These are phyloP conservation scores for Erigeron canadensis DNA, from an alignment of 129 eudicot species.

Conservation along the genomic window DNA sequence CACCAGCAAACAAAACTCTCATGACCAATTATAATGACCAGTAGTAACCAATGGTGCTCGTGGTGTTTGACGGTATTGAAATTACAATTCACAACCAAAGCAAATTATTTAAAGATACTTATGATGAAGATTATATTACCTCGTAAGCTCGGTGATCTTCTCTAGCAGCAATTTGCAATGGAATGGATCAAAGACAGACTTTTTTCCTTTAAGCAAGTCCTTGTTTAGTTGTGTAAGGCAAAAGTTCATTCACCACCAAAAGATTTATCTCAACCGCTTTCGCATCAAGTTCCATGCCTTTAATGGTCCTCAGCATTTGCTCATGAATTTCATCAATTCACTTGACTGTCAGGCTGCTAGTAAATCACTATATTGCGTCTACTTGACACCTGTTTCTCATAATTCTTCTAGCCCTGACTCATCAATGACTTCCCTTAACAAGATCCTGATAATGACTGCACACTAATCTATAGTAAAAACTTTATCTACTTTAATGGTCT, in stretches of 20 bases:
- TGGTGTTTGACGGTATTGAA: background rate
- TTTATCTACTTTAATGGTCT: no score
- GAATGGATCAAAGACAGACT: conserved; percentile 60
- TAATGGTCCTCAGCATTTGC: conserved; percentile 59
- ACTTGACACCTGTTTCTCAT: conserved; percentile 84
- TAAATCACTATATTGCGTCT: conserved; percentile 64
- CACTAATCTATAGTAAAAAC: no score
- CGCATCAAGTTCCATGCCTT: conserved; percentile 64
- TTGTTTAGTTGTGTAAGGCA: conserved; percentile 53
- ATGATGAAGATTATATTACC: conserved; percentile 42
- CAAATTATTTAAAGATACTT: background rate
- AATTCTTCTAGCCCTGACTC: conserved; percentile 60
- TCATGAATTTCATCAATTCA: conserved; percentile 67
- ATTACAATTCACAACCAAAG: background rate
- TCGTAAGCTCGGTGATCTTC: conserved; percentile 72
- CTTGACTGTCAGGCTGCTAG: conserved; percentile 38
- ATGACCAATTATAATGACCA: no score
- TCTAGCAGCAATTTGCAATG: conserved; percentile 68
- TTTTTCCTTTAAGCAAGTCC: conserved; percentile 56
- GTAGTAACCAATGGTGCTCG: no score
- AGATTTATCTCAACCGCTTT: conserved; percentile 69
- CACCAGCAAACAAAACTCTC: no score
- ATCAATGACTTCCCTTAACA: conserved; percentile 53
- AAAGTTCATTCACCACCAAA: conserved; percentile 65
- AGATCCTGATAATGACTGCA: conserved; percentile 43